Conservation (phyloP, 805 yeast genomes). For the Jamesozyma spencerorum region DNA sequence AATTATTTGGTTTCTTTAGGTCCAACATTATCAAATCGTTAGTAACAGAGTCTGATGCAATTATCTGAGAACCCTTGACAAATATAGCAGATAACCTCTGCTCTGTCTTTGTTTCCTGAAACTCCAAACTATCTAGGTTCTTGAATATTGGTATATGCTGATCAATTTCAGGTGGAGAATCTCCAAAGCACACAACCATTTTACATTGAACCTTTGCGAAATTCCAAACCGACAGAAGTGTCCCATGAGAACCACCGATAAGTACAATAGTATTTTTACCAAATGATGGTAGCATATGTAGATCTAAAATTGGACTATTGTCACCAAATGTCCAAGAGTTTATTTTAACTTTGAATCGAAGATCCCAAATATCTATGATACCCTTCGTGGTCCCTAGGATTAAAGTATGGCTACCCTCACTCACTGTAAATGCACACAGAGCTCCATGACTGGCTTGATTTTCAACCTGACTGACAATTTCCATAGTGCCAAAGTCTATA, state of each 20-base stretch:
- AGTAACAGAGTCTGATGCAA: slow-evolving; percentile 12
- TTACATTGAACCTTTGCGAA: slow-evolving; percentile 53
- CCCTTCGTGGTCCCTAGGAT: slow-evolving; percentile 72
- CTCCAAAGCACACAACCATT: slow-evolving; percentile 30
- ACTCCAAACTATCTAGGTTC: slow-evolving; percentile 5
- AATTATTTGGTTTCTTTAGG: slow-evolving; percentile 7
- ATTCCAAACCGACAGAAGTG: slow-evolving; percentile 68
- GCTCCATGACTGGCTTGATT: slow-evolving; percentile 60
- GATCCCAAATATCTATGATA: slow-evolving; percentile 70
- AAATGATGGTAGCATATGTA: slow-evolving; percentile 25
- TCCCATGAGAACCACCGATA: slow-evolving; percentile 55
- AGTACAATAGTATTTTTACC: slow-evolving; percentile 39
- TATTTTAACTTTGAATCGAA: slow-evolving; percentile 53
- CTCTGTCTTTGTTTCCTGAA: not conserved
- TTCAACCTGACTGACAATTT: slow-evolving; percentile 33
- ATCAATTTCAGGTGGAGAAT: slow-evolving; percentile 17
- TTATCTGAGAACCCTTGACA: slow-evolving; percentile 9
- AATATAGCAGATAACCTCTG: slow-evolving; percentile 1
- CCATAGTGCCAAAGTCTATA: slow-evolving; percentile 53
- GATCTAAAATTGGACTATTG: slow-evolving; percentile 39
- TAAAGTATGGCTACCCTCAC: slow-evolving; percentile 49
- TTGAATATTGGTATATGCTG: slow-evolving; percentile 12
- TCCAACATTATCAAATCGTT: slow-evolving; percentile 16
- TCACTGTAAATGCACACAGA: slow-evolving; percentile 50
- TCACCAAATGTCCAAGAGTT: slow-evolving; percentile 53